Conservation (phyloP, 768 basidiomycete genomes). For the Sporobolomyces phaffii region DNA sequence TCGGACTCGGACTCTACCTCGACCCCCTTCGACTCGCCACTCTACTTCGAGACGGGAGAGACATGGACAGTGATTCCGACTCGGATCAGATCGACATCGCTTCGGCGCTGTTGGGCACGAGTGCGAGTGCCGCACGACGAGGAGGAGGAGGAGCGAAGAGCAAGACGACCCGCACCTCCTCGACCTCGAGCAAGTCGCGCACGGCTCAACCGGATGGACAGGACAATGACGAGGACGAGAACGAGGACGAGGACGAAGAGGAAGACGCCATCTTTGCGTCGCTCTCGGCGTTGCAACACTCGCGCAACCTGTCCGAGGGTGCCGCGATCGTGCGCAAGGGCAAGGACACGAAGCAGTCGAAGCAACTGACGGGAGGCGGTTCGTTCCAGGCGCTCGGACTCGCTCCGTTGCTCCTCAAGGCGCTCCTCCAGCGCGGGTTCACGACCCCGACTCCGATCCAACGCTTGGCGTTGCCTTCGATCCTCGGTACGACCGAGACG, state of each 20-base stretch:
- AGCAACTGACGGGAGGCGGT: conserved; percentile 77
- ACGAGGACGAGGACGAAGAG: conserved; percentile 32
- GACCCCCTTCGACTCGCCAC: background rate
- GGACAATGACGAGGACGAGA: background rate
- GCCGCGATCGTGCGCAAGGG: conserved; percentile 69
- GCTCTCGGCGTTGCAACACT: conserved; percentile 25
- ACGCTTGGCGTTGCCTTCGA: conserved; percentile 74
- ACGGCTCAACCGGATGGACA: background rate
- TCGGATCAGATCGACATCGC: conserved; percentile 36
- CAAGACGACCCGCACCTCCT: no score
- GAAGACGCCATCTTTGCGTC: conserved; percentile 29
- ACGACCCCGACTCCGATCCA: conserved; percentile 95
- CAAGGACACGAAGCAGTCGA: conserved; percentile 56
- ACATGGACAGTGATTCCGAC: conserved; percentile 30
- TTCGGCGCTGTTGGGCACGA: conserved; percentile 28
- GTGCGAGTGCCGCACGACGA: no score
- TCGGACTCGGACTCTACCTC: background rate
- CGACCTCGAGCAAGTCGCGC: background rate
- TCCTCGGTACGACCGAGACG: conserved; percentile 80
- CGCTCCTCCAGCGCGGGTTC: conserved; percentile 84
- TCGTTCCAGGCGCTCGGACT: conserved; percentile 96
- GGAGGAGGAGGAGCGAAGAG: no score
- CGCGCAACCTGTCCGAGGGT: conserved; percentile 65
- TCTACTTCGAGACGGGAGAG: background rate
- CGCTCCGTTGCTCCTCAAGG: conserved; percentile 72